Evolutionary conservation across 257 asterid species (phyloP).

Genomic region (Ophiorrhiza pumila): DNA sequence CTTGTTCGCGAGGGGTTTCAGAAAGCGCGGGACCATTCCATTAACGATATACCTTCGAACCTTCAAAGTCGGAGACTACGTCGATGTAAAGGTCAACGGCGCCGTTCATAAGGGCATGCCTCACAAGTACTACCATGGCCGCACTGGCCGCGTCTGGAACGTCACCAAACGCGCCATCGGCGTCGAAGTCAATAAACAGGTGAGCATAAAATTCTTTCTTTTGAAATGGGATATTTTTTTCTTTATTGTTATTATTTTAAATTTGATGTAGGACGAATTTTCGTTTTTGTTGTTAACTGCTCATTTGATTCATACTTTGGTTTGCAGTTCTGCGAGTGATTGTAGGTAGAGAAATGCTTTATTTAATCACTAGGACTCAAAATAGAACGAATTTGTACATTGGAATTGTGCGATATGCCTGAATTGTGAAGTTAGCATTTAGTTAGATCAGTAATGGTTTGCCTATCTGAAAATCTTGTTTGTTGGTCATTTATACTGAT

Average conservation of each 20-base stretch:
- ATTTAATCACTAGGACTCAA: too few species aligned
- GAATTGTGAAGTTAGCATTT: too few species aligned
- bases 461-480: too few species aligned
- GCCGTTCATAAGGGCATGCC: constrained; percentile 53
- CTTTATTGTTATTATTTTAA: neutral
- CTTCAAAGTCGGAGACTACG: constrained; percentile 37
- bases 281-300: too few species aligned
- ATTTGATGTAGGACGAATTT: neutral
- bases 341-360: too few species aligned
- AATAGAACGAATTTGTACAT: too few species aligned
- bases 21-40: constrained; percentile 35
- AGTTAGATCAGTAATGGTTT: too few species aligned
- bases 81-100: constrained; percentile 47
- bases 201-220: neutral
- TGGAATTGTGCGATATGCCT: too few species aligned
- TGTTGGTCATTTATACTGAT: too few species aligned
- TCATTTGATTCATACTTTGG: too few species aligned
- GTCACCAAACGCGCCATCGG: constrained; percentile 47
- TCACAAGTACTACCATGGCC: constrained; percentile 42
- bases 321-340: too few species aligned
- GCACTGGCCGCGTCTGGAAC: constrained; percentile 49
- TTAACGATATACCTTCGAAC: constrained; percentile 33
- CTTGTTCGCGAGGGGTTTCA: constrained; percentile 34
- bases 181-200: constrained; percentile 52
- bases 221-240: neutral